phyloP scores from a whole-genome alignment of 2,329 filamentous ascomycete species.

The Myriosclerotinia scirpicola region DNA sequence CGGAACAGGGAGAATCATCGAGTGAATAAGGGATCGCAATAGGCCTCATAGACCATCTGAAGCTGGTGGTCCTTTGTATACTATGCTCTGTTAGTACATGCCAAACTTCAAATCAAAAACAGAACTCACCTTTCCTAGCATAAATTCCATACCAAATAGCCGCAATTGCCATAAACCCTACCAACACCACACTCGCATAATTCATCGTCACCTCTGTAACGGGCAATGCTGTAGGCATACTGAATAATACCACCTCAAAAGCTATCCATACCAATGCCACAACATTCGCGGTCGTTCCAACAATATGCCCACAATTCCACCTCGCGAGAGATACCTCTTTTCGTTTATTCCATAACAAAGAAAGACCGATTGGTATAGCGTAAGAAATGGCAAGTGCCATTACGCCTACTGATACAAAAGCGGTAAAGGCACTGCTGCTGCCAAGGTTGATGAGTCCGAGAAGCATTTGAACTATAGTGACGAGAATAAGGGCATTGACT shows the following conservation, averaged over 20 bases:
- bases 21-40: background rate
- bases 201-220: conserved; percentile 61
- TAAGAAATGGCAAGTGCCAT: conserved; percentile 72
- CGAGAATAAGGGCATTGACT: conserved; percentile 63
- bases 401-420: conserved; percentile 69
- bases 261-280: conserved; percentile 57
- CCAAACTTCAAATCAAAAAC: background rate
- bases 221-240: conserved; percentile 60
- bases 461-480: conserved; percentile 59
- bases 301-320: conserved; percentile 57
- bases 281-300: conserved; percentile 60
- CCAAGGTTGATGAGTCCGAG: conserved; percentile 72
- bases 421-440: conserved; percentile 66
- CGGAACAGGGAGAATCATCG: background rate
- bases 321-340: conserved; percentile 53
- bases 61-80: conserved; percentile 32
- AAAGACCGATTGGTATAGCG: conserved; percentile 70
- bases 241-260: conserved; percentile 62
- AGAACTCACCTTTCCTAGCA: conserved; percentile 50
- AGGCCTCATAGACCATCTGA: conserved; percentile 30
- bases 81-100: conserved; percentile 20
- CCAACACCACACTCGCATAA: conserved; percentile 51
- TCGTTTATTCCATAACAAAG: conserved; percentile 63
- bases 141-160: conserved; percentile 52
- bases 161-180: conserved; percentile 53